Evolutionary conservation across 2,329 filamentous ascomycete genomes (phyloP), one percentile per base, ranked within the genome.

Genomic region (Teratosphaeria viscida): DNA sequence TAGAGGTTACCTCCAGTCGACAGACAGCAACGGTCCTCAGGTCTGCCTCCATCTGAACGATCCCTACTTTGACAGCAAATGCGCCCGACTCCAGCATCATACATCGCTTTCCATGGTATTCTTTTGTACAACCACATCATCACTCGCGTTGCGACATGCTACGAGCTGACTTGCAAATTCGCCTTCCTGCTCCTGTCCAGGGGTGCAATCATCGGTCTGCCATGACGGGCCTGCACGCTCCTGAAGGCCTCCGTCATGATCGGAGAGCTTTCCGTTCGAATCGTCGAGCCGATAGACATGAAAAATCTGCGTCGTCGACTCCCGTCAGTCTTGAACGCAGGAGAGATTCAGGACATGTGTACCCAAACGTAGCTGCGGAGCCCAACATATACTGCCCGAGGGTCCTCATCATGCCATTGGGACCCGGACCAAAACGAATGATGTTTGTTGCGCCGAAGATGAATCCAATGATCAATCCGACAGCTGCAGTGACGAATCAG

Each of bases 211-310:
- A 92, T 85, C 27, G 92, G 90, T 63, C 84, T 83, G 68, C 87
- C 72, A 64, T 74, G 81, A 54, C 67, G 65, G 55, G 67, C 67
- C 66, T 87, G 85, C 56, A 89, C 85, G 73, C 84, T 84, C 66
- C 85, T 82, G 77, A 92, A 96, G 60, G 89, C 84, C 72, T 91
- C 84, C 66, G 85, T 81, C 61, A 87, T 80, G 68, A 89, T 86
- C 43, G 88, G 85, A 52, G 90, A 89, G 65, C 89, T 85, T 68
- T 99, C 94, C 61, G 90, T 92, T 72, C 94, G 88, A 70, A 99
- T 96, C 53, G 95, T 92, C 68, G 90, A 96, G 67, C 94, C 94
- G 68, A 99, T 96, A 60, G 90, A 92, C 94, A 99, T 99, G 82
- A 99, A 99, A 79, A 97, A 96, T 58, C 83, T 85, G 66, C 53